These are phyloP conservation scores for Crithidia expoeki DNA, from an alignment of 208 protist species.

Conservation along the genomic window DNA sequence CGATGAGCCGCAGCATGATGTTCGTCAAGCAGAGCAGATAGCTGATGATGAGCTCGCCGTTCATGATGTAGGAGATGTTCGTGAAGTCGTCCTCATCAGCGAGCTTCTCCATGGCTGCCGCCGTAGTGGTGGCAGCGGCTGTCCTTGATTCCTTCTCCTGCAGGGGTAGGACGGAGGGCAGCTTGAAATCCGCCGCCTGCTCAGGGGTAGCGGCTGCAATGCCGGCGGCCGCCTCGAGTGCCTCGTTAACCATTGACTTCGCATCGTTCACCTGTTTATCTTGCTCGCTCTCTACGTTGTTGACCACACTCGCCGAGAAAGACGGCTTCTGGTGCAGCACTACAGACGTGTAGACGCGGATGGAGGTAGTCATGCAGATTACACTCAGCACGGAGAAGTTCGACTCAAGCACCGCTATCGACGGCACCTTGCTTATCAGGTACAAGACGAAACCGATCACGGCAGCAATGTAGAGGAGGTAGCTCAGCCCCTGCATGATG, in stretches of 20 bases:
- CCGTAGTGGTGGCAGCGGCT: not conserved
- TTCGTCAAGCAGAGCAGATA: slow-evolving; percentile 54
- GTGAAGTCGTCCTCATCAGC: slow-evolving; percentile 18
- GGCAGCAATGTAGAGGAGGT: slow-evolving; percentile 53
- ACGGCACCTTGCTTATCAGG: slow-evolving; percentile 33
- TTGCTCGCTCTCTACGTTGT: not conserved
- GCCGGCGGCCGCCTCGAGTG: not conserved
- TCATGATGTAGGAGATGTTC: slow-evolving; percentile 47
- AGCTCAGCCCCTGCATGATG: slow-evolving; percentile 59
- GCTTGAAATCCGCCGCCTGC: slow-evolving; percentile 11
- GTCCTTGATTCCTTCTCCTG: not conserved
- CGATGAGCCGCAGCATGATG: slow-evolving; percentile 57
- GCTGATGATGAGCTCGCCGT: slow-evolving; percentile 63
- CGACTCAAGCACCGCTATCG: slow-evolving; percentile 30
- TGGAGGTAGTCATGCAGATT: slow-evolving; percentile 44
- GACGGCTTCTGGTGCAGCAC: slow-evolving; percentile 1
- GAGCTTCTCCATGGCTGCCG: not conserved
- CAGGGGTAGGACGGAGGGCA: not conserved
- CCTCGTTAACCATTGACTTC: not conserved
- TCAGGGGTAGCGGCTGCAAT: not conserved
- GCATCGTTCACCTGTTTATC: not conserved
- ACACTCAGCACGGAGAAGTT: slow-evolving; percentile 46
- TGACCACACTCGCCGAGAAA: not conserved
- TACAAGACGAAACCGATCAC: slow-evolving; percentile 51
- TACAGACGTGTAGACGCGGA: slow-evolving; percentile 42